Percentiles rank a stretch among this genome's conserved stretches.
phyloP scores from a whole-genome alignment of 306 rosid species.

The Ormosia semicastrata region DNA sequence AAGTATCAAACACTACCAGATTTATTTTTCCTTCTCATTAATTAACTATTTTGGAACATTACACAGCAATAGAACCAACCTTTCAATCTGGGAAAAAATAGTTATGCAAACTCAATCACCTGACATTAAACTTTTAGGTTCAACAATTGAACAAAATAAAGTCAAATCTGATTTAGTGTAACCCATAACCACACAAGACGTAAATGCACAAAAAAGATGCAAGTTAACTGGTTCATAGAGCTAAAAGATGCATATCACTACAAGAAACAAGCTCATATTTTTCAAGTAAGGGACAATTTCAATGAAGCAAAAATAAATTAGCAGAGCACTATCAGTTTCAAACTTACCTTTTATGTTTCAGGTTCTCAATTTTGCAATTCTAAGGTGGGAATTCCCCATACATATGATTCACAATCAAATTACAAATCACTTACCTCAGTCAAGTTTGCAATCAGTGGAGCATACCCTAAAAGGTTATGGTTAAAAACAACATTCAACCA shows the following conservation, averaged over 20 bases:
- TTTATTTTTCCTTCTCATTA: background rate
- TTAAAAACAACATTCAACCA: too few relatives aligned
- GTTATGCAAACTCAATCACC: background rate
- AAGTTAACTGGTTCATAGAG: too few relatives aligned
- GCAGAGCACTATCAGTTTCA: conserved; percentile 16
- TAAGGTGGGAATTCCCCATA: conserved; percentile 64
- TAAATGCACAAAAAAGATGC: background rate
- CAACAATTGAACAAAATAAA: conserved; percentile 23
- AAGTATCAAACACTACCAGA: background rate
- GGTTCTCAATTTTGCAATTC: conserved; percentile 57
- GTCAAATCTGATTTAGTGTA: conserved; percentile 21
- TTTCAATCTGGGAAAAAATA: background rate
- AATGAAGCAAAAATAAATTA: background rate
- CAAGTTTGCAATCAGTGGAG: conserved; percentile 41
- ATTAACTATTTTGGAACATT: conserved; percentile 7
- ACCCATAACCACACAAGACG: background rate
- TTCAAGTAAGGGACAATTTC: background rate
- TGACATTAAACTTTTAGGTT: background rate
- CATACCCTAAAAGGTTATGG: too few relatives aligned
- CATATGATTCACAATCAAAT: conserved; percentile 71
- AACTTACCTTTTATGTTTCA: conserved; percentile 55
- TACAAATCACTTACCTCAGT: conserved; percentile 61
- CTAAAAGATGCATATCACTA: too few relatives aligned
- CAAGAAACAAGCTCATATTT: background rate
- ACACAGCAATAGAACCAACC: background rate